phyloP scores from a whole-genome alignment of 345 rosid species.

The Boechera retrofracta region DNA sequence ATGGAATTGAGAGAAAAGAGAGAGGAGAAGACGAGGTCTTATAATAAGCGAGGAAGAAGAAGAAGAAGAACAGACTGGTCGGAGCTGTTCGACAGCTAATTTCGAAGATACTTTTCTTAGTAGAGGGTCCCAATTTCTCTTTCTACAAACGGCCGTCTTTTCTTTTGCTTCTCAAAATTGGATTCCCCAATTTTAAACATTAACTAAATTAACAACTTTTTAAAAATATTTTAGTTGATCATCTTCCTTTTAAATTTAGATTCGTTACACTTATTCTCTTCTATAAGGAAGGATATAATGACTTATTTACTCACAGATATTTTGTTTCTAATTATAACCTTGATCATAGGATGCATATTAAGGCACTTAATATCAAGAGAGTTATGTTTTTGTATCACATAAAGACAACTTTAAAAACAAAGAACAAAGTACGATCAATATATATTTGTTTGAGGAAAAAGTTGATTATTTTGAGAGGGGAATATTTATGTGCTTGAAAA shows the following conservation, averaged over 20 bases:
- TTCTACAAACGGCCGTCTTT: slow-evolving; percentile 45
- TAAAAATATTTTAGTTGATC: neutral
- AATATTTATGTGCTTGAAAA: slow-evolving; percentile 1
- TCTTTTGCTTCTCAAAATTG: slow-evolving; percentile 20
- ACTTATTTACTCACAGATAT: neutral
- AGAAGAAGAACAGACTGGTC: slow-evolving; percentile 43
- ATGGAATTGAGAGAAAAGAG: slow-evolving; percentile 5
- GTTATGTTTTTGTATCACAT: neutral
- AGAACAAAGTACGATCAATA: neutral
- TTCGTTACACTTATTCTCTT: slow-evolving; percentile 21
- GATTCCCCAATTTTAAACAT: slow-evolving; percentile 18
- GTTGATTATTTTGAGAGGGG: neutral
- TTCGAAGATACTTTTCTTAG: slow-evolving; percentile 26
- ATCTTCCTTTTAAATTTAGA: slow-evolving; percentile 16
- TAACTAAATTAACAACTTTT: slow-evolving; percentile 25
- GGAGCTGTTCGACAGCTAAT: slow-evolving; percentile 49
- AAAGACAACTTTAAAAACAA: neutral
- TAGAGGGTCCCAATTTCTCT: slow-evolving; percentile 23
- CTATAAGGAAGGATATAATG: neutral
- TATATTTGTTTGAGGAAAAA: slow-evolving; percentile 9
- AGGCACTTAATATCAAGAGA: neutral
- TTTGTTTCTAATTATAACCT: neutral
- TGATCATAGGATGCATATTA: neutral
- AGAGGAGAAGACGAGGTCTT: slow-evolving; percentile 1
- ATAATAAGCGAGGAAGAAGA: slow-evolving; percentile 22